Evolutionary conservation across 2,329 filamentous ascomycete genomes (phyloP).

Genomic region (Plenodomus lindquistii): DNA sequence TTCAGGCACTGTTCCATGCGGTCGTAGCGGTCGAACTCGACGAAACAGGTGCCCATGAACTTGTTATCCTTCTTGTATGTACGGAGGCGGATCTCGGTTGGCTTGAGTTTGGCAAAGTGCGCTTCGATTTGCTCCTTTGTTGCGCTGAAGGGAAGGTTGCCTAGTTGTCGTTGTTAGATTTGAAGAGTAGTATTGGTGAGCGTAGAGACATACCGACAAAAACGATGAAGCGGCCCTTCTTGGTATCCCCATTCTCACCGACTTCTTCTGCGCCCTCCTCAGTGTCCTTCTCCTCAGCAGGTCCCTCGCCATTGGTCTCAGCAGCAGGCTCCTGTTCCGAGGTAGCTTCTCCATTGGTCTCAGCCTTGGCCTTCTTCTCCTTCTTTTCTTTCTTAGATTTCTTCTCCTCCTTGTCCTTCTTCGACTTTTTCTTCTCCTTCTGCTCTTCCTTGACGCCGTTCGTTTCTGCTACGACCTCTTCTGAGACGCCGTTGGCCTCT

Average conservation of each 20-base stretch:
- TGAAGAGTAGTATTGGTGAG: not conserved
- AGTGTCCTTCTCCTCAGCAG: constrained; percentile 17
- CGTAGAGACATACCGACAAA: constrained; percentile 65
- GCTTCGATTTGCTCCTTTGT: constrained; percentile 69
- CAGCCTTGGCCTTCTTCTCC: constrained; percentile 18
- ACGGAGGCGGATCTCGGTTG: constrained; percentile 64
- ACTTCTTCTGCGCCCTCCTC: constrained; percentile 21
- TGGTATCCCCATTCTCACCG: constrained; percentile 28
- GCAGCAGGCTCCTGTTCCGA: constrained; percentile 17
- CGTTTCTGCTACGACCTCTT: constrained; percentile 14
- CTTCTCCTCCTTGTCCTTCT: constrained; percentile 34
- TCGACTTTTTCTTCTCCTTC: constrained; percentile 28
- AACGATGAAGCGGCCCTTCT: constrained; percentile 69
- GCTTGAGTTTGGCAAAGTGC: constrained; percentile 79
- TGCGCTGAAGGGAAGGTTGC: constrained; percentile 86
- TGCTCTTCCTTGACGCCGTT: constrained; percentile 20
- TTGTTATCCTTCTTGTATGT: constrained; percentile 45
- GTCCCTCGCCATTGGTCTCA: constrained; percentile 18
- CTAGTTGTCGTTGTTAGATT: constrained; percentile 46
- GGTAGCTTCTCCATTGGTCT: constrained; percentile 15
- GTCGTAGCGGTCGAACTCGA: constrained; percentile 86
- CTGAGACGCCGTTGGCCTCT: constrained; percentile 11
- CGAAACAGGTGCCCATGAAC: constrained; percentile 54
- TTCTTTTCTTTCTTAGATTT: constrained; percentile 37
- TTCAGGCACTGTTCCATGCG: constrained; percentile 92